These are phyloP conservation scores for Candida coquimbonensis DNA, from an alignment of 805 yeast genomes.

Conservation along the genomic window DNA sequence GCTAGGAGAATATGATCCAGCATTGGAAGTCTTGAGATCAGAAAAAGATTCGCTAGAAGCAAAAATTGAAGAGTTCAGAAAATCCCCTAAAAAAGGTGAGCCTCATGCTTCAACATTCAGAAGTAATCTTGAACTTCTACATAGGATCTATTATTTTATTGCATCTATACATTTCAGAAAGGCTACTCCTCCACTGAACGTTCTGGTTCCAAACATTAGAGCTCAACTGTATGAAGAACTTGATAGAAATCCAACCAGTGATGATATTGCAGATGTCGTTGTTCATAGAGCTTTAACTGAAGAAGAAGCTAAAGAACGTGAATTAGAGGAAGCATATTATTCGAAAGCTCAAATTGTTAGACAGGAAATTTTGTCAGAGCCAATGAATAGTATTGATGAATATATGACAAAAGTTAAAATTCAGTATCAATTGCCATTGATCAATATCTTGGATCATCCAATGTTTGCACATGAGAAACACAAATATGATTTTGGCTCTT, in stretches of 20 bases:
- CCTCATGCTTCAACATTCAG: slow-evolving; percentile 20
- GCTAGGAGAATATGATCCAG: slow-evolving; percentile 40
- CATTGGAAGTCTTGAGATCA: slow-evolving; percentile 39
- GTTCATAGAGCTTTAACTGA: slow-evolving; percentile 16
- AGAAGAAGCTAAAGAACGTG: slow-evolving; percentile 32
- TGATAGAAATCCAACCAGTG: slow-evolving; percentile 5
- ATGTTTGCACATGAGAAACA: not conserved
- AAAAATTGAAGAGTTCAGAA: slow-evolving; percentile 7
- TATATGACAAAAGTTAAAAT: slow-evolving; percentile 4
- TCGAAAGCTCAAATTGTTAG: slow-evolving; percentile 57
- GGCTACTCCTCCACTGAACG: slow-evolving; percentile 27
- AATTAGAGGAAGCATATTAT: slow-evolving; percentile 47
- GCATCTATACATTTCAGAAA: slow-evolving; percentile 68
- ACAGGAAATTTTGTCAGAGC: slow-evolving; percentile 36
- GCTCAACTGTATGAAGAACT: slow-evolving; percentile 5
- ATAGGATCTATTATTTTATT: slow-evolving; percentile 69
- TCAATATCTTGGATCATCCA: not conserved
- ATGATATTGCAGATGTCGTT: slow-evolving; percentile 23
- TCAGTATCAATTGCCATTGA: not conserved
- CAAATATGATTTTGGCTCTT: not conserved
- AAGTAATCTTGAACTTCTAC: slow-evolving; percentile 53
- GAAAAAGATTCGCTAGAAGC: slow-evolving; percentile 19
- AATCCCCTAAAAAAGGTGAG: slow-evolving; percentile 18
- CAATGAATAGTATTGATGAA: slow-evolving; percentile 18
- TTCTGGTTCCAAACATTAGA: slow-evolving; percentile 23